These are phyloP conservation scores for Phaffomyces thermotolerans DNA, from an alignment of 805 yeast genomes.

Conservation along the genomic window DNA sequence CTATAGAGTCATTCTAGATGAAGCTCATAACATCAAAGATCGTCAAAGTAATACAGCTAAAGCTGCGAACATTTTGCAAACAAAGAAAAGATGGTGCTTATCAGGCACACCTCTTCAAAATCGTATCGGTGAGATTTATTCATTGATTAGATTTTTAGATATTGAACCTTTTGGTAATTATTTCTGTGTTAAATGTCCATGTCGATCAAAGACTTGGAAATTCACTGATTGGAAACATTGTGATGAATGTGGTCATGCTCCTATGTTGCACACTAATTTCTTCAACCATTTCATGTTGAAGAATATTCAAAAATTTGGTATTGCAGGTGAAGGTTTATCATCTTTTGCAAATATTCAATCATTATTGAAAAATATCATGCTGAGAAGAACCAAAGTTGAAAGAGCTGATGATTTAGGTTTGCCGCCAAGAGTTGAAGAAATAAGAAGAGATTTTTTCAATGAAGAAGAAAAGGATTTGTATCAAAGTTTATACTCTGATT, in stretches of 20 bases:
- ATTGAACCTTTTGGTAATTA: slow-evolving; percentile 83
- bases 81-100: slow-evolving; percentile 81
- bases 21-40: slow-evolving; percentile 96
- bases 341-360: slow-evolving; percentile 74
- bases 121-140: slow-evolving; percentile 93
- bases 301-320: slow-evolving; percentile 82
- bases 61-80: slow-evolving; percentile 70
- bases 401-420: slow-evolving; percentile 96
- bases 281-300: slow-evolving; percentile 94
- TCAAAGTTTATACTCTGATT: slow-evolving; percentile 78
- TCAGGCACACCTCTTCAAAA: slow-evolving; percentile 97
- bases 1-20: slow-evolving; percentile 86
- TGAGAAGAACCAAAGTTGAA: slow-evolving; percentile 91
- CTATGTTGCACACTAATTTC: slow-evolving; percentile 92
- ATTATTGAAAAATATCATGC: slow-evolving; percentile 73
- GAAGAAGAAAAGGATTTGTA: slow-evolving; percentile 94
- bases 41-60: slow-evolving; percentile 89
- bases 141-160: slow-evolving; percentile 77
- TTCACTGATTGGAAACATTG: slow-evolving; percentile 81
- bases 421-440: slow-evolving; percentile 92
- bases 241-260: slow-evolving; percentile 80
- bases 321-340: slow-evolving; percentile 70
- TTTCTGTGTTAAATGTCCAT: slow-evolving; percentile 89
- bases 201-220: slow-evolving; percentile 76
- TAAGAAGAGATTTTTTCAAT: slow-evolving; percentile 80